These are phyloP conservation scores for Fusarium poae DNA, from an alignment of 2,329 filamentous ascomycete genomes.

Conservation along the genomic window DNA sequence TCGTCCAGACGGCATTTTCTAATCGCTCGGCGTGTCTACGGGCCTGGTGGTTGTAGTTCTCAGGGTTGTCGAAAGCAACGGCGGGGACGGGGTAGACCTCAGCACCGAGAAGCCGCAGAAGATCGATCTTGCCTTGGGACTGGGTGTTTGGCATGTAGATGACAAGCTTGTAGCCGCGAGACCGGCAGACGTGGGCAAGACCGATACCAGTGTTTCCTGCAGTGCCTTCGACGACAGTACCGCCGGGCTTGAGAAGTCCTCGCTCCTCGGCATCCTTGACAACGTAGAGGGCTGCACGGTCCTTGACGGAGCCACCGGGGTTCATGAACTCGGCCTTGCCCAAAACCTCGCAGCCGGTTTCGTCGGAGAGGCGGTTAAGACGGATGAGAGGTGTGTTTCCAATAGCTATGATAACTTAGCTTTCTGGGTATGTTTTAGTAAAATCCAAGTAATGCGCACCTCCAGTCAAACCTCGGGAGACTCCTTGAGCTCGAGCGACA, in stretches of 20 bases:
- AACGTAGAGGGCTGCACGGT: conserved; percentile 93
- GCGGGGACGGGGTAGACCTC: conserved; percentile 97
- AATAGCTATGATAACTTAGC: conserved; percentile 73
- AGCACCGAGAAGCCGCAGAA: conserved; percentile 89
- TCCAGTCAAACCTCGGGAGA: conserved; percentile 83
- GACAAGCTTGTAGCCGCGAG: conserved; percentile 91
- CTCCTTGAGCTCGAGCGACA: conserved; percentile 83
- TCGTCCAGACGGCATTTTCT: conserved; percentile 95
- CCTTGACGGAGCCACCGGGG: conserved; percentile 95
- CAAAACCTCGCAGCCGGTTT: conserved; percentile 93
- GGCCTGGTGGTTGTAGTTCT: conserved; percentile 99
- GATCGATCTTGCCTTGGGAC: conserved; percentile 96
- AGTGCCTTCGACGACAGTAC: conserved; percentile 96
- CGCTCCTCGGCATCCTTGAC: conserved; percentile 93
- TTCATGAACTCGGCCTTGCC: conserved; percentile 99
- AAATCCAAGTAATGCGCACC: conserved; percentile 65
- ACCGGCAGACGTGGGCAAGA: conserved; percentile 94
- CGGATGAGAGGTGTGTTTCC: conserved; percentile 96
- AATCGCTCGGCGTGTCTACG: conserved; percentile 86
- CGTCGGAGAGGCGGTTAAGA: conserved; percentile 85
- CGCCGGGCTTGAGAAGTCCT: conserved; percentile 84
- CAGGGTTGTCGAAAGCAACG: conserved; percentile 92
- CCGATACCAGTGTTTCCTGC: conserved; percentile 98
- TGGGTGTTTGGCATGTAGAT: conserved; percentile 99
- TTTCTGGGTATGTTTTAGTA: background rate